Evolutionary conservation across 1,284 basidiomycete species (phyloP).

Genomic region (Leccinum fuscescens): DNA sequence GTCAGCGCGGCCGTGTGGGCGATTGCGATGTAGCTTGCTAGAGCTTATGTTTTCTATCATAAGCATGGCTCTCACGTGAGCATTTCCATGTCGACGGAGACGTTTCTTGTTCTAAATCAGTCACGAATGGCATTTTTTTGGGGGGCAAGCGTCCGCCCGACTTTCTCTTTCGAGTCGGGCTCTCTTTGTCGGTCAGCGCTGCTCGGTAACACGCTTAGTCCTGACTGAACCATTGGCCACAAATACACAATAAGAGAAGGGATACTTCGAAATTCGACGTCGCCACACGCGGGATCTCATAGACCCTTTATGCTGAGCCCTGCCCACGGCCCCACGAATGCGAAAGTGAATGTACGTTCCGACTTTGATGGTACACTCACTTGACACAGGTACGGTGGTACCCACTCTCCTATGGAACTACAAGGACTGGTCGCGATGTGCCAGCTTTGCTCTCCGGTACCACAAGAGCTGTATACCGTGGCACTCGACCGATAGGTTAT

Average conservation of each 20-base stretch:
- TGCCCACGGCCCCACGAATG: not conserved
- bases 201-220: not conserved
- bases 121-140: not conserved
- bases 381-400: conserved; percentile 3
- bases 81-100: not conserved
- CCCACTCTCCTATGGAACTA: not conserved
- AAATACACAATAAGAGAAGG: not conserved
- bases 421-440: not conserved
- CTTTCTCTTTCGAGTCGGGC: not conserved
- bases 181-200: too few relatives aligned
- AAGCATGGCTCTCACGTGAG: not conserved
- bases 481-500: not conserved
- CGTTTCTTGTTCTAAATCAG: not conserved
- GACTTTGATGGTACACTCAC: not conserved
- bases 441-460: not conserved
- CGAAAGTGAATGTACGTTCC: conserved; percentile 8
- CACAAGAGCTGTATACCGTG: not conserved
- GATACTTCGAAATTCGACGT: not conserved
- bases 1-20: conserved; percentile 25
- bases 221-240: not conserved
- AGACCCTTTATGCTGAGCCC: too few relatives aligned
- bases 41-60: conserved; percentile 4
- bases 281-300: not conserved
- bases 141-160: conserved; percentile 3
- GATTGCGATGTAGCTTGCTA: conserved; percentile 13